Base-by-base conservation (phyloP, 352 stramenopile genomes). In the Phytopythium vexans region DNA sequence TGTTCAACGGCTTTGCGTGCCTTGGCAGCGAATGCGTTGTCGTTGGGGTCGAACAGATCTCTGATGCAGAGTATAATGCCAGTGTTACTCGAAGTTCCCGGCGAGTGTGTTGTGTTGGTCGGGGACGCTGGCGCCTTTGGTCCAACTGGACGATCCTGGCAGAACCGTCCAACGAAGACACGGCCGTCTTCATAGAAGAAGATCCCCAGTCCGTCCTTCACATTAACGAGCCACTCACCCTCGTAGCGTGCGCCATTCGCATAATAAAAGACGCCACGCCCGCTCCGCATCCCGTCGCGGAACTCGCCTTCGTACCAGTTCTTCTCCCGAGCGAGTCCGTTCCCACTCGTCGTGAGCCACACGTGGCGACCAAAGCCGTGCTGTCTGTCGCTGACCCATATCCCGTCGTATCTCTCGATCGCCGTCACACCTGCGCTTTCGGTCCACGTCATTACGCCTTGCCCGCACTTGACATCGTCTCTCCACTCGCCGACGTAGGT, bases 281-380 rank as follows among this genome's bases (percentile, higher is more conserved):
- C 86, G 50, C 91, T 64, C 21, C 84, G 82, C 6, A 87, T 51
- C 0, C 88, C 89, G 44, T 73, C 34, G 6, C 50, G 49, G 50
- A 90, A 95, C 41, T 87, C 66, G n/a, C 88, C 88, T 60, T 89
- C 64, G 70, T 95, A 97, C 60, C 84, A 94, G 58, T 94, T 94
- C 46, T 85, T 82, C 52, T 86, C 64, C 35, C 68, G 59, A 14
- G 77, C 53, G 36, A 31, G 32, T 43, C 10, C 44, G 33, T 44
- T 58, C 6, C 53, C 40, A 4, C 50, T 43, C 27, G 10, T 63
- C 11, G 62, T 15, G 8, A 77, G 63, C 89, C 89, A 97, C 8
- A 93, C 79, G 48, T 96, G 86, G 11, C 77, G 68, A 8, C 89
- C 89, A 56, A 82, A 69, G n/a, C 89, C 89, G 42, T 95, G 59